phyloP scores from a whole-genome alignment of 345 rosid genomes.

The Boechera divaricarpa region DNA sequence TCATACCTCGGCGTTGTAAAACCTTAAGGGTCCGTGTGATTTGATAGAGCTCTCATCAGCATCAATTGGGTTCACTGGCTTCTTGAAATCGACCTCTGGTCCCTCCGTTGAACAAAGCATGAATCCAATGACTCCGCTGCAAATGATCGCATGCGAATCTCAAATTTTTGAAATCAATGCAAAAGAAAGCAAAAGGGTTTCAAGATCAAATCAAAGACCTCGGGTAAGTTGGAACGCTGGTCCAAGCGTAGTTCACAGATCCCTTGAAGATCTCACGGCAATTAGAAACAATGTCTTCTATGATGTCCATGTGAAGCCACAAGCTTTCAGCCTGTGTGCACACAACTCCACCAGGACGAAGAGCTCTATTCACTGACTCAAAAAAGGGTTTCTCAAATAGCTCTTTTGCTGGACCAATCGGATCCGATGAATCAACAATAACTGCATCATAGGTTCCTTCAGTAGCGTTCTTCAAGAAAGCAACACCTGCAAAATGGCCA shows the following conservation, averaged over 20 bases:
- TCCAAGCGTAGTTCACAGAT: constrained; percentile 96
- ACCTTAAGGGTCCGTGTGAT: constrained; percentile 65
- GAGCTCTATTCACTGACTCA: constrained; percentile 79
- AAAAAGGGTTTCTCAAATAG: constrained; percentile 97
- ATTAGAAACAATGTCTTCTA: constrained; percentile 83
- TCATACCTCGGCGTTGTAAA: constrained; percentile 81
- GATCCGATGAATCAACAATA: constrained; percentile 96
- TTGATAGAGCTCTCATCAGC: constrained; percentile 45
- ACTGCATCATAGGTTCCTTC: constrained; percentile 91
- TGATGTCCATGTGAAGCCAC: constrained; percentile 99
- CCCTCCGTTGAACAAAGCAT: constrained; percentile 98
- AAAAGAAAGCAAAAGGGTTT: background rate
- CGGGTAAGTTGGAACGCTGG: constrained; percentile 97
- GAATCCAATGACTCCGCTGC: constrained; percentile 95
- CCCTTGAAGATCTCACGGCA: constrained; percentile 93
- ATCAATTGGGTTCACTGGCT: constrained; percentile 77
- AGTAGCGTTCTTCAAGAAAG: constrained; percentile 74
- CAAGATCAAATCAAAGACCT: constrained; percentile 48
- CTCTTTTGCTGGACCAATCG: constrained; percentile 97
- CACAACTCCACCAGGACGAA: constrained; percentile 96
- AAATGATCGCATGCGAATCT: background rate
- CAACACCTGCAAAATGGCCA: constrained; percentile 67
- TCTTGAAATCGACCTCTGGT: constrained; percentile 84
- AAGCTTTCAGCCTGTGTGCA: constrained; percentile 97
- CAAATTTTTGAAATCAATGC: background rate